These are phyloP conservation scores for Paramecium tetraurelia DNA, from an alignment of 73 alveolate species.

Conservation along the genomic window DNA sequence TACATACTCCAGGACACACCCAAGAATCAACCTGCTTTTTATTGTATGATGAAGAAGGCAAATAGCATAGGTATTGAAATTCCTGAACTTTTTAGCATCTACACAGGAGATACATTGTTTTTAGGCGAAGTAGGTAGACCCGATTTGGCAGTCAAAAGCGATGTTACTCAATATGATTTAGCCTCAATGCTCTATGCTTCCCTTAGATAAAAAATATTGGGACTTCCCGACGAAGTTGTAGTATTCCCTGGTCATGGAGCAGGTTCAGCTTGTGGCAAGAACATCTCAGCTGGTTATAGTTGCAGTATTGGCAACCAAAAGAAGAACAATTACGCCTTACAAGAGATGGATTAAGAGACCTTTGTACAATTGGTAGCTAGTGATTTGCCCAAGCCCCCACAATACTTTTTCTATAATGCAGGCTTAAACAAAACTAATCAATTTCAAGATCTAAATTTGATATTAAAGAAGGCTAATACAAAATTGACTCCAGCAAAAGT, in stretches of 20 bases:
- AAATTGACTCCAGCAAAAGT: not conserved
- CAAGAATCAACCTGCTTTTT: constrained; percentile 72
- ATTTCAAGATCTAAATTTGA: constrained; percentile 12
- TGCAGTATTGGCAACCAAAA: constrained; percentile 54
- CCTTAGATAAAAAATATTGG: constrained; percentile 61
- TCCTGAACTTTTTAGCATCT: constrained; percentile 48
- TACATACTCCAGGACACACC: constrained; percentile 80
- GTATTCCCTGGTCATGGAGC: constrained; percentile 87
- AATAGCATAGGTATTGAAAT: constrained; percentile 31
- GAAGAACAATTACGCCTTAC: constrained; percentile 54
- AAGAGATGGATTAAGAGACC: constrained; percentile 38
- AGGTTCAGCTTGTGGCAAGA: constrained; percentile 73
- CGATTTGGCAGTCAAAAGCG: constrained; percentile 76
- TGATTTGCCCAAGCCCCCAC: constrained; percentile 61
- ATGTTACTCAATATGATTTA: constrained; percentile 41
- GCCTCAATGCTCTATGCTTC: constrained; percentile 59
- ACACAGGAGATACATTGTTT: constrained; percentile 82
- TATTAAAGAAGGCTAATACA: not conserved
- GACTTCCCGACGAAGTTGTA: constrained; percentile 70
- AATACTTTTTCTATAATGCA: constrained; percentile 62
- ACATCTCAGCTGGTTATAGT: constrained; percentile 44
- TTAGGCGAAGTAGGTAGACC: constrained; percentile 84
- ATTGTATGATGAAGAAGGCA: constrained; percentile 26
- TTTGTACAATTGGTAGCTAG: constrained; percentile 51
- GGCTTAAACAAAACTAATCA: constrained; percentile 41